Percentiles rank a stretch among this genome's conserved stretches.
Evolutionary conservation across 2,329 filamentous ascomycete genomes (phyloP).

Genomic region (Colletotrichum sp.): DNA sequence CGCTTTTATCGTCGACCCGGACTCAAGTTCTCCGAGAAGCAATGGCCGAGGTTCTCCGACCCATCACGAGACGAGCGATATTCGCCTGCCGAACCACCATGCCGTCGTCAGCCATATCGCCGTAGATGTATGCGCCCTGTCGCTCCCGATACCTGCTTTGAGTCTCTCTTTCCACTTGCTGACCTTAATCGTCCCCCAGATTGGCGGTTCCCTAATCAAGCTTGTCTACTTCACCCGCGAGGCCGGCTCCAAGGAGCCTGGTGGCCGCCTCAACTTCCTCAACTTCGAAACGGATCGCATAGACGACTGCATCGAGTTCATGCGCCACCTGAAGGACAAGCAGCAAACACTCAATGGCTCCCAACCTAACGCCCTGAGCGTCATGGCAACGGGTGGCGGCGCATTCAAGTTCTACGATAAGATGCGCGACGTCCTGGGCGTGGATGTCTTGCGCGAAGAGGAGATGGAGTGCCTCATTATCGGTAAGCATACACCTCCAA

Average conservation of each 20-base stretch:
- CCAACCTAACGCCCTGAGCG: slow-evolving; percentile 74
- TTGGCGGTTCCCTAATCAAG: slow-evolving; percentile 94
- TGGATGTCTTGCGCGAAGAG: slow-evolving; percentile 90
- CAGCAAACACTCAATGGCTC: slow-evolving; percentile 79
- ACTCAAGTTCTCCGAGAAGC: slow-evolving; percentile 57
- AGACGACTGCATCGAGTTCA: slow-evolving; percentile 91
- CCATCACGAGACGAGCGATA: slow-evolving; percentile 82
- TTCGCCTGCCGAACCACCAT: slow-evolving; percentile 94
- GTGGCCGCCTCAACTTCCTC: slow-evolving; percentile 91
- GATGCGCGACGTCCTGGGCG: slow-evolving; percentile 81
- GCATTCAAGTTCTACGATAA: slow-evolving; percentile 97
- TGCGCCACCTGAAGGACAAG: slow-evolving; percentile 83
- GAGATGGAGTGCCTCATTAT: slow-evolving; percentile 99
- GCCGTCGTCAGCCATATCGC: slow-evolving; percentile 96
- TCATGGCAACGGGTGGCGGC: slow-evolving; percentile 95
- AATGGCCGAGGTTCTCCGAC: slow-evolving; percentile 54
- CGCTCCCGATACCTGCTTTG: slow-evolving; percentile 24
- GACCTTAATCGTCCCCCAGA: slow-evolving; percentile 58
- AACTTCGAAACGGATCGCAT: slow-evolving; percentile 96
- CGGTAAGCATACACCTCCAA: slow-evolving; percentile 55
- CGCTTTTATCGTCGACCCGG: slow-evolving; percentile 93
- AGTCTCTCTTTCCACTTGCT: neutral
- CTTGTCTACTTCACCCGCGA: slow-evolving; percentile 97
- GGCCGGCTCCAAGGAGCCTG: slow-evolving; percentile 76
- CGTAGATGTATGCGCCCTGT: slow-evolving; percentile 73